Percentiles rank a stretch among this genome's conserved stretches.
phyloP scores from a whole-genome alignment of 495 filamentous ascomycete species.

The Neurospora sp. region DNA sequence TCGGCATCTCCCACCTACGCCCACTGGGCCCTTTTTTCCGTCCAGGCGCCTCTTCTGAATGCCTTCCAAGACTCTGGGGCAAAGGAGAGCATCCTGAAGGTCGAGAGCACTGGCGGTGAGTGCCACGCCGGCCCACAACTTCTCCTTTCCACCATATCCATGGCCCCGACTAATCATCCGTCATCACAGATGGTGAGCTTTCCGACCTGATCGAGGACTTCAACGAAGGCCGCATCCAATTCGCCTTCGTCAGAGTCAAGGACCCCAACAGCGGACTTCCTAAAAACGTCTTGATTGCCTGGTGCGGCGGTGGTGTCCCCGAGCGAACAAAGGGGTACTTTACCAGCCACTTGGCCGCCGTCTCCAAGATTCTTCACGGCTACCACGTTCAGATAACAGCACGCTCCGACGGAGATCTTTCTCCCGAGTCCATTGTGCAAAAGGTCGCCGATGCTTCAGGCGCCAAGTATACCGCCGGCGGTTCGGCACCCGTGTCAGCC shows the following conservation, averaged over 20 bases:
- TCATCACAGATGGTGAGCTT: constrained; percentile 71
- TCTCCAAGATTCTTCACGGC: constrained; percentile 85
- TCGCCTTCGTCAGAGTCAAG: constrained; percentile 92
- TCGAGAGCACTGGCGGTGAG: constrained; percentile 81
- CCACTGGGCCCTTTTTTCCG: constrained; percentile 82
- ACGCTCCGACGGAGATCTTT: constrained; percentile 78
- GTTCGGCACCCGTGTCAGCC: constrained; percentile 37
- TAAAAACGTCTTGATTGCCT: constrained; percentile 88
- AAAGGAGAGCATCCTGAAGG: constrained; percentile 92
- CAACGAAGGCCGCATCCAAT: constrained; percentile 91
- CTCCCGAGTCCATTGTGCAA: constrained; percentile 76
- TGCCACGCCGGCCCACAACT: constrained; percentile 8
- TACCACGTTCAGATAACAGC: constrained; percentile 97
- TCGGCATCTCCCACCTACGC: constrained; percentile 48
- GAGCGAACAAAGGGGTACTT: constrained; percentile 98
- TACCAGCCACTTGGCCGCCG: constrained; percentile 80
- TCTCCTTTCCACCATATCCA: not conserved
- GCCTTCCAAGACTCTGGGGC: constrained; percentile 77
- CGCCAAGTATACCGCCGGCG: constrained; percentile 73
- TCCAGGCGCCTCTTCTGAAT: constrained; percentile 79
- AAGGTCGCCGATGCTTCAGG: constrained; percentile 96
- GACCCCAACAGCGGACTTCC: constrained; percentile 86
- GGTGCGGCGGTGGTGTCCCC: constrained; percentile 98
- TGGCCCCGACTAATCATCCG: constrained; percentile 5
- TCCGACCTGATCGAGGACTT: constrained; percentile 95